Evolutionary conservation across 345 rosid species (phyloP).

Genomic region (Capsella bursapastoris): DNA sequence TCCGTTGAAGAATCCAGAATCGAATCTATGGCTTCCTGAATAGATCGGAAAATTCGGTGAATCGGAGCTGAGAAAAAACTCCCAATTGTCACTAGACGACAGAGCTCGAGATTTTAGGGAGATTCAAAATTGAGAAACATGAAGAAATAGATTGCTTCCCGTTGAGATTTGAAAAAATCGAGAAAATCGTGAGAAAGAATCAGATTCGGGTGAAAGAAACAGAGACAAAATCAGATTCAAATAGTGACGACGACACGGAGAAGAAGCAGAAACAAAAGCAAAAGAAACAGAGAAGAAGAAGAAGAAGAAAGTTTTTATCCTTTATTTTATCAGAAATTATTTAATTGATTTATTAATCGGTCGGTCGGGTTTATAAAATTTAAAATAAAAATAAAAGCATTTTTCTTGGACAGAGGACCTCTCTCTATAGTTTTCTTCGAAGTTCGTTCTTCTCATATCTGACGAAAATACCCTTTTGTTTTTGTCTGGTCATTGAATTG

Average conservation of each 20-base stretch:
- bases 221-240: slow-evolving; percentile 39
- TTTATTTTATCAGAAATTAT: neutral
- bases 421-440: slow-evolving; percentile 16
- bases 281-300: slow-evolving; percentile 36
- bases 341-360: slow-evolving; percentile 6
- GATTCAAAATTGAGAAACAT: slow-evolving; percentile 29
- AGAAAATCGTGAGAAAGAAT: slow-evolving; percentile 46
- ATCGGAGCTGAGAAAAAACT: slow-evolving; percentile 14
- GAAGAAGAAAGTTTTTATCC: slow-evolving; percentile 23
- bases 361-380: slow-evolving; percentile 27
- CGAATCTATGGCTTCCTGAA: slow-evolving; percentile 31
- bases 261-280: slow-evolving; percentile 19
- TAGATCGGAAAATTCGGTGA: slow-evolving; percentile 19
- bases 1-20: slow-evolving; percentile 28
- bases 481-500: slow-evolving; percentile 1
- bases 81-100: slow-evolving; percentile 41
- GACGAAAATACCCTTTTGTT: slow-evolving; percentile 39
- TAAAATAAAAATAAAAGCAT: slow-evolving; percentile 15
- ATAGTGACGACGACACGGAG: slow-evolving; percentile 28
- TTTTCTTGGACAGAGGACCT: slow-evolving; percentile 40
- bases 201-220: slow-evolving; percentile 44
- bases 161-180: slow-evolving; percentile 47
- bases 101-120: slow-evolving; percentile 36
- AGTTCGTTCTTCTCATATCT: slow-evolving; percentile 10
- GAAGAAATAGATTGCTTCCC: slow-evolving; percentile 33